Percentiles rank a stretch among this genome's conserved stretches.
Conservation (phyloP, 2,329 filamentous ascomycete genomes). For the Elsinoe necatrix region DNA sequence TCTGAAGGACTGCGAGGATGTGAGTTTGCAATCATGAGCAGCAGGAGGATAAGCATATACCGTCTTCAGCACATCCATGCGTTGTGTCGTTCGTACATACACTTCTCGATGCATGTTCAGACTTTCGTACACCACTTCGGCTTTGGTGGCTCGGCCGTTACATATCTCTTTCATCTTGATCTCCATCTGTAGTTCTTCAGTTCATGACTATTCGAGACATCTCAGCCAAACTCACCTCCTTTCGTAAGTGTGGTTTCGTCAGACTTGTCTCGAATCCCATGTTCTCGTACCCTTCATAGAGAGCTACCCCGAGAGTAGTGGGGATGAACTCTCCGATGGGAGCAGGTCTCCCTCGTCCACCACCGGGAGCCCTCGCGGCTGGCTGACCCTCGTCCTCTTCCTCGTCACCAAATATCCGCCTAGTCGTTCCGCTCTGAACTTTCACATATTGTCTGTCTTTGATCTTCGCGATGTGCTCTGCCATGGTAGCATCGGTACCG, state of each 20-base stretch:
- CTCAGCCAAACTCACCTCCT: slow-evolving; percentile 50
- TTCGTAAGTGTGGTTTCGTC: slow-evolving; percentile 89
- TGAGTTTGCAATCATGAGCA: neutral
- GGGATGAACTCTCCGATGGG: slow-evolving; percentile 73
- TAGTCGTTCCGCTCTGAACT: slow-evolving; percentile 45
- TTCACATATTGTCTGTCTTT: slow-evolving; percentile 81
- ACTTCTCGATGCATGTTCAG: slow-evolving; percentile 79
- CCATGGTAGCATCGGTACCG: slow-evolving; percentile 97
- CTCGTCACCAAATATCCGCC: slow-evolving; percentile 28
- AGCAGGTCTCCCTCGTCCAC: slow-evolving; percentile 37
- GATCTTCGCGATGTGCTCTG: slow-evolving; percentile 94
- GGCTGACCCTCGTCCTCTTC: slow-evolving; percentile 33
- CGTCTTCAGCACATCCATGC: slow-evolving; percentile 55
- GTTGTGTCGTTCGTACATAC: slow-evolving; percentile 71
- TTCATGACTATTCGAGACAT: neutral
- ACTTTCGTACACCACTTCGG: slow-evolving; percentile 70
- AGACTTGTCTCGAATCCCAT: slow-evolving; percentile 90
- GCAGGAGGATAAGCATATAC: slow-evolving; percentile 25
- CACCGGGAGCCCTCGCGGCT: slow-evolving; percentile 34
- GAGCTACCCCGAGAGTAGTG: slow-evolving; percentile 78
- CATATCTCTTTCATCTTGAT: slow-evolving; percentile 94
- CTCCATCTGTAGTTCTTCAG: slow-evolving; percentile 57
- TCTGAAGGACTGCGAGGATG: neutral
- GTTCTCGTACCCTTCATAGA: slow-evolving; percentile 89
- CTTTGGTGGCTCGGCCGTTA: slow-evolving; percentile 68